These are phyloP conservation scores for Lipomyces chichibuensis DNA, from an alignment of 805 yeast genomes.

Conservation along the genomic window DNA sequence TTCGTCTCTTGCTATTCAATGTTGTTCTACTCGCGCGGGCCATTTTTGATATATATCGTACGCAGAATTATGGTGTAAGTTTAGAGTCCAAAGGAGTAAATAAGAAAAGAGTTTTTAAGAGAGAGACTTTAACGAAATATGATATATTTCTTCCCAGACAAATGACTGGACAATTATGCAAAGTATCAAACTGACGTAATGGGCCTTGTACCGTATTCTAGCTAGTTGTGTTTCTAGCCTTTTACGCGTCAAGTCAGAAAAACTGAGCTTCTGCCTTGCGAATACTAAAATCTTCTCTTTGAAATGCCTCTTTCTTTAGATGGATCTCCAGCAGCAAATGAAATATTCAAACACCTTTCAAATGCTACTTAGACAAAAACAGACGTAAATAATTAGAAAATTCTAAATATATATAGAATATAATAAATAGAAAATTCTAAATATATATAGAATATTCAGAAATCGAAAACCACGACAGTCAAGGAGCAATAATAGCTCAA, in stretches of 20 bases:
- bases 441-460: background rate
- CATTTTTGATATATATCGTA: background rate
- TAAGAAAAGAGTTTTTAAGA: background rate
- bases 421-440: no score
- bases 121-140: slow-evolving; percentile 43
- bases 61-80: background rate
- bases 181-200: background rate
- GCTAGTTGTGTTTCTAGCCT: background rate
- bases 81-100: background rate
- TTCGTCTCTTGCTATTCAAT: slow-evolving; percentile 21
- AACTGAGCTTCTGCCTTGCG: background rate
- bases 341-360: background rate
- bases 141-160: slow-evolving; percentile 32
- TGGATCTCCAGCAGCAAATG: background rate
- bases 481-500: background rate
- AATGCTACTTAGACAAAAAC: background rate
- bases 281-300: background rate
- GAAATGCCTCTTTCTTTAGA: background rate
- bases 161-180: background rate
- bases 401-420: background rate
- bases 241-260: background rate
- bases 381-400: background rate
- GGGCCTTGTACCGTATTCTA: background rate
- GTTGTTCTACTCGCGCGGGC: background rate
- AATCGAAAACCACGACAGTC: background rate